These are phyloP conservation scores for Allantophomopsis lycopodina DNA, from an alignment of 2,329 filamentous ascomycete species.

Conservation along the genomic window DNA sequence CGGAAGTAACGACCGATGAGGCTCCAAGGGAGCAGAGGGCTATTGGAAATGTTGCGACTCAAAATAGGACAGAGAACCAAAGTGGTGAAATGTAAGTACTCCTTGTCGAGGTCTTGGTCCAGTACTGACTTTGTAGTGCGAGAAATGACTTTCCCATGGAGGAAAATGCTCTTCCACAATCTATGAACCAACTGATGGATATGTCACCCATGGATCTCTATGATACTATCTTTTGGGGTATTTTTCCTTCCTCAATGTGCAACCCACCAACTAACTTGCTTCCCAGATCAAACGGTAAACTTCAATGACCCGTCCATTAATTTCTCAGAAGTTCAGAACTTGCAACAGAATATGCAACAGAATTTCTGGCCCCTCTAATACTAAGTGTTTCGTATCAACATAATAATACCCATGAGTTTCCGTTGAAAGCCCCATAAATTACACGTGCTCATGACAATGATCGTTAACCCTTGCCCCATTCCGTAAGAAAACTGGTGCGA, in stretches of 20 bases:
- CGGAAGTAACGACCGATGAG: not conserved
- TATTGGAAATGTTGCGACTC: not conserved
- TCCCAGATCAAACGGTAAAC: too few relatives aligned
- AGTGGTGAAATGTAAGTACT: not conserved
- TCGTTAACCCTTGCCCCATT: too few relatives aligned
- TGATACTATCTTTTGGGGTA: conserved; percentile 1
- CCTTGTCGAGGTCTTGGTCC: not conserved
- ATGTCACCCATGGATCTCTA: conserved; percentile 1
- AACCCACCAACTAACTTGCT: too few relatives aligned
- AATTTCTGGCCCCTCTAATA: too few relatives aligned
- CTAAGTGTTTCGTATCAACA: too few relatives aligned
- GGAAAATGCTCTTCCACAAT: not conserved
- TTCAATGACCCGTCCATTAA: too few relatives aligned
- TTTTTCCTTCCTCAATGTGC: not conserved
- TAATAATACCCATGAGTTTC: too few relatives aligned
- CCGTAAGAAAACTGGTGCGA: too few relatives aligned
- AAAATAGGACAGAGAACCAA: not conserved
- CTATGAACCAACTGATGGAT: not conserved
- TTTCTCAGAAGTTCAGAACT: too few relatives aligned
- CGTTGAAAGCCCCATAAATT: too few relatives aligned
- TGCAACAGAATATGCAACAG: too few relatives aligned
- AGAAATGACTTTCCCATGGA: not conserved
- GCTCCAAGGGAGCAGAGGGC: not conserved
- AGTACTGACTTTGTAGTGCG: not conserved
- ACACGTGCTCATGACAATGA: too few relatives aligned